These are phyloP conservation scores for Aspergillus sp. DNA, from an alignment of 2,329 filamentous ascomycete species.

Conservation along the genomic window DNA sequence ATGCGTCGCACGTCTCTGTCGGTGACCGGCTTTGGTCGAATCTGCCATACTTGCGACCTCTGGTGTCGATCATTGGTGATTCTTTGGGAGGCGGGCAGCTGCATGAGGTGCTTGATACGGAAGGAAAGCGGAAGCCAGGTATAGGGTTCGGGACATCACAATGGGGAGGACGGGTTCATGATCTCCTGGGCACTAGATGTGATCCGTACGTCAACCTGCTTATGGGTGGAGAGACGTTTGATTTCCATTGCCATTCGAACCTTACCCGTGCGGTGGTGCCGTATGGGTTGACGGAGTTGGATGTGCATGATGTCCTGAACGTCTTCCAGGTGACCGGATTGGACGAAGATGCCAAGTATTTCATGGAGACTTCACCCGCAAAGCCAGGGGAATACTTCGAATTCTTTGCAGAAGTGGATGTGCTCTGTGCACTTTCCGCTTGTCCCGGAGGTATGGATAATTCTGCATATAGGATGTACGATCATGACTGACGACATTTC, in stretches of 20 bases:
- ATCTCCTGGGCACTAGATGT: conserved; percentile 74
- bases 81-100: conserved; percentile 45
- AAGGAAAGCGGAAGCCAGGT: conserved; percentile 34
- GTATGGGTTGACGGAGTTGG: conserved; percentile 61
- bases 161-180: conserved; percentile 64
- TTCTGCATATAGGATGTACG: neutral
- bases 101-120: conserved; percentile 28
- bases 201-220: conserved; percentile 77
- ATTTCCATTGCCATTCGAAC: conserved; percentile 81
- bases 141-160: conserved; percentile 32
- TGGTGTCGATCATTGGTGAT: conserved; percentile 65
- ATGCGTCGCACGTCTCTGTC: conserved; percentile 65
- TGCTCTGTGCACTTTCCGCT: conserved; percentile 60
- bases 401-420: conserved; percentile 72
- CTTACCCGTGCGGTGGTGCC: conserved; percentile 65
- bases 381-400: conserved; percentile 54
- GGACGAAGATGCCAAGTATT: conserved; percentile 65
- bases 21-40: conserved; percentile 71
- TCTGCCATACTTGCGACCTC: conserved; percentile 67
- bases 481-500: conserved; percentile 10
- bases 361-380: conserved; percentile 55
- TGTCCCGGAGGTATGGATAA: conserved; percentile 58
- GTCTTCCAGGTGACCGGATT: conserved; percentile 79
- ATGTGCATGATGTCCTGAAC: conserved; percentile 81
- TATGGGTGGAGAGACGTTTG: conserved; percentile 63